Base-by-base conservation (phyloP, 2,329 filamentous ascomycete genomes). In the Penicillium palitans region DNA sequence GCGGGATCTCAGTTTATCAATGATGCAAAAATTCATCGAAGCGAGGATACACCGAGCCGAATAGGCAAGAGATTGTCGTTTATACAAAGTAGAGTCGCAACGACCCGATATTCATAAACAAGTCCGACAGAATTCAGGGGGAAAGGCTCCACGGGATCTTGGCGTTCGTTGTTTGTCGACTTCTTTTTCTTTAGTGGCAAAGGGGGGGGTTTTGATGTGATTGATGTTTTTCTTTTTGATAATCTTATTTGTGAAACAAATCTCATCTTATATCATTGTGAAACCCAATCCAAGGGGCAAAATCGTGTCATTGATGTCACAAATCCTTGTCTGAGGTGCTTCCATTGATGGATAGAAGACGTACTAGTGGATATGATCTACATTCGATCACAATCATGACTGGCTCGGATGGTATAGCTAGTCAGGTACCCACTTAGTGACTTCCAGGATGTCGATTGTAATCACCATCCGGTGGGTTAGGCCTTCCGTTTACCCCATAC, bases 401-500 rank as follows among this genome's bases (percentile, higher is more conserved):
- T 48, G 50, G 53, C 15, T 51, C 31, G 27, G 53, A 56, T 42
- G 24, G 12, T n/a, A 35, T 41, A 55, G 35, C 37, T 44, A 44
- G 29, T 41, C 27, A 42, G 29, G 19, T 37, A 37, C 44, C 55
- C 55, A 58, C 55, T 54, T 54, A 19, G 24, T 39, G n/a, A 27
- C 27, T 33, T 54, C 29, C 37, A 37, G 29, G n/a, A 58, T 54
- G 55, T 48, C 50, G 55, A 54, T 58, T 58, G 10, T 37, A 54
- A 54, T 58, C 49, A 29, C 31, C 15, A 52, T 56, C 31, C 31
- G n/a, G 39, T 56, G 44, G 46, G 29, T 44, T 24, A 33, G 37
- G 24, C 37, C 55, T 33, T 44, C 54, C 50, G n/a, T 48, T 58
- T 58, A 58, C 55, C 55, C 55, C 37, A 58, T 54, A 49, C 50